Conservation (phyloP, 345 rosid genomes). For the Acer yangbiense region DNA sequence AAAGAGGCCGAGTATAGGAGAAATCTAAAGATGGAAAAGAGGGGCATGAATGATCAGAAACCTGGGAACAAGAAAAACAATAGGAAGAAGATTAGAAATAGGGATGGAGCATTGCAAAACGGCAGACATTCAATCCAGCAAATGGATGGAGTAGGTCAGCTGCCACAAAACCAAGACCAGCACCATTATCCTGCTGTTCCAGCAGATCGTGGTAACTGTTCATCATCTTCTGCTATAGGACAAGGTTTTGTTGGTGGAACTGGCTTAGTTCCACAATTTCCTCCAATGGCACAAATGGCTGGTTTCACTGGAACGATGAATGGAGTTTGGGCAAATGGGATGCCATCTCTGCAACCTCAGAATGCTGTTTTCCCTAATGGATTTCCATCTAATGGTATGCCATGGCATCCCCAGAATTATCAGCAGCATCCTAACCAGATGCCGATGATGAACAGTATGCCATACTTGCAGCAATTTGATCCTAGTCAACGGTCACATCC, state of each 20-base stretch:
- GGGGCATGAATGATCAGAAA: constrained; percentile 53
- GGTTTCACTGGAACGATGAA: constrained; percentile 33
- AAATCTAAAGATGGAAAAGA: constrained; percentile 68
- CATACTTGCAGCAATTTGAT: constrained; percentile 54
- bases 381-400: constrained; percentile 46
- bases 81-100: constrained; percentile 52
- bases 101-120: constrained; percentile 47
- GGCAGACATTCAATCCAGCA: constrained; percentile 36
- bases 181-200: constrained; percentile 27
- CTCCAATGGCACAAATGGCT: constrained; percentile 36
- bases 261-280: constrained; percentile 38
- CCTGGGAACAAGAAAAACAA: constrained; percentile 45
- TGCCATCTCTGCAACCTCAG: constrained; percentile 35
- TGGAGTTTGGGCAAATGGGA: constrained; percentile 41
- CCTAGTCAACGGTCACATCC: constrained; percentile 47
- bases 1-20: constrained; percentile 81
- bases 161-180: constrained; percentile 25
- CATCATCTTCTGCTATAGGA: constrained; percentile 24
- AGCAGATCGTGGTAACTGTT: constrained; percentile 26
- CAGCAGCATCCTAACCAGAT: constrained; percentile 47
- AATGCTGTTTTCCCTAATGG: constrained; percentile 33
- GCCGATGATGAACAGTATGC: constrained; percentile 41
- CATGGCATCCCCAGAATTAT: constrained; percentile 48
- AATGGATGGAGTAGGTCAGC: constrained; percentile 24
- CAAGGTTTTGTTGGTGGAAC: constrained; percentile 35